These are phyloP conservation scores for Hypoxylon cercidicola DNA, from an alignment of 495 filamentous ascomycete species.

Conservation along the genomic window DNA sequence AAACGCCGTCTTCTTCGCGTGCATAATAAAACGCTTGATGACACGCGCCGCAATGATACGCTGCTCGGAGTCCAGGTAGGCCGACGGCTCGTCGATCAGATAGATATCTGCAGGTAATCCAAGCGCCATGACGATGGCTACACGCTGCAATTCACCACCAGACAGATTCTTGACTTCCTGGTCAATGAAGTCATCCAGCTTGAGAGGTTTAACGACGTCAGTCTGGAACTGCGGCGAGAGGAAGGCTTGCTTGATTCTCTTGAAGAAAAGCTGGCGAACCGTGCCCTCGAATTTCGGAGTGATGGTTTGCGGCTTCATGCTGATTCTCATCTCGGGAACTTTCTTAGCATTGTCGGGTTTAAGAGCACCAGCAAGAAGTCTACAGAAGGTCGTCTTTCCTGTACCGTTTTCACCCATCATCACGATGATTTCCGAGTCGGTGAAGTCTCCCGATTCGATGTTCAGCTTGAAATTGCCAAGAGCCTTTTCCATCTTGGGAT, in stretches of 20 bases:
- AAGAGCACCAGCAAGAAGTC: slow-evolving; percentile 89
- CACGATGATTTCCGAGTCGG: slow-evolving; percentile 97
- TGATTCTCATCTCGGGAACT: slow-evolving; percentile 93
- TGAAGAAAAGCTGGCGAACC: slow-evolving; percentile 90
- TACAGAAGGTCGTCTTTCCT: slow-evolving; percentile 97
- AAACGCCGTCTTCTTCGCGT: slow-evolving; percentile 99
- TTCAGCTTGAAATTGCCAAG: slow-evolving; percentile 87
- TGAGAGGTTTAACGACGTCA: slow-evolving; percentile 98
- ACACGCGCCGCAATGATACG: slow-evolving; percentile 96
- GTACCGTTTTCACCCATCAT: slow-evolving; percentile 99
- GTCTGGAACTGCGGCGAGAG: slow-evolving; percentile 97
- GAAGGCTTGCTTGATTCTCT: slow-evolving; percentile 97
- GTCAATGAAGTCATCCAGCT: slow-evolving; percentile 98
- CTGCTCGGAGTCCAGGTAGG: slow-evolving; percentile 97
- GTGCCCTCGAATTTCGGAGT: slow-evolving; percentile 96
- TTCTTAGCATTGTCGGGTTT: slow-evolving; percentile 82
- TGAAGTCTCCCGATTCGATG: slow-evolving; percentile 86
- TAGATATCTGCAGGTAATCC: slow-evolving; percentile 98
- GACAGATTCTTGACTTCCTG: slow-evolving; percentile 99
- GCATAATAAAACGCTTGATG: slow-evolving; percentile 99
- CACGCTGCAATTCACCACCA: slow-evolving; percentile 98
- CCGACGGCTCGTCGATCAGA: slow-evolving; percentile 94
- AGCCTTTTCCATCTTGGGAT: slow-evolving; percentile 93
- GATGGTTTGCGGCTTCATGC: slow-evolving; percentile 99
- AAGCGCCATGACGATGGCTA: slow-evolving; percentile 95